Conservation (phyloP, 371 early-diverging fungal species). For the Mortierella sp. region DNA sequence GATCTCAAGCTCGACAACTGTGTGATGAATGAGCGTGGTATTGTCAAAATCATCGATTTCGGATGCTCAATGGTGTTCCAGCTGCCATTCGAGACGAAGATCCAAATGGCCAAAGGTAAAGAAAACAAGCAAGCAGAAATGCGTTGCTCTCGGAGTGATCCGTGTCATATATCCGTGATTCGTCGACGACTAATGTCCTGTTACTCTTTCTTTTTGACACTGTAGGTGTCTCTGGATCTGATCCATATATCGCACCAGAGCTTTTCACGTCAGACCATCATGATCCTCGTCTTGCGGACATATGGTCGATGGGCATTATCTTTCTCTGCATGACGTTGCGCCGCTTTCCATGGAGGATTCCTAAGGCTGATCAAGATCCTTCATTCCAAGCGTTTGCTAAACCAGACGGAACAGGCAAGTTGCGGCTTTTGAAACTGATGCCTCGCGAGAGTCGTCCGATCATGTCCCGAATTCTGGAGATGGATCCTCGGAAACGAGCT, state of each 20-base stretch:
- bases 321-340: slow-evolving; percentile 81
- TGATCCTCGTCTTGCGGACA: slow-evolving; percentile 77
- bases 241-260: slow-evolving; percentile 95
- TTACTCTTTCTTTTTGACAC: slow-evolving; percentile 3
- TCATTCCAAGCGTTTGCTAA: slow-evolving; percentile 63
- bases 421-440: slow-evolving; percentile 60
- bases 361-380: slow-evolving; percentile 66
- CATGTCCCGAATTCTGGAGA: slow-evolving; percentile 60
- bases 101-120: slow-evolving; percentile 70
- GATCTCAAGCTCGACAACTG: slow-evolving; percentile 93
- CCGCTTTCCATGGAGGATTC: slow-evolving; percentile 81
- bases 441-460: slow-evolving; percentile 61
- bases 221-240: slow-evolving; percentile 83
- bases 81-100: slow-evolving; percentile 71
- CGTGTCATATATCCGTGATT: slow-evolving; percentile 6
- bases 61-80: slow-evolving; percentile 88
- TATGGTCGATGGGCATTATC: slow-evolving; percentile 86
- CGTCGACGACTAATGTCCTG: not conserved
- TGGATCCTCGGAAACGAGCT: slow-evolving; percentile 62
- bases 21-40: slow-evolving; percentile 73
- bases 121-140: no score
- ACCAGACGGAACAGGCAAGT: slow-evolving; percentile 56
- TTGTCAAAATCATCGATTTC: slow-evolving; percentile 93
- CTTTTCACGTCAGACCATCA: slow-evolving; percentile 71
- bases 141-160: no score